A percentile compares a stretch with the other conserved stretches of the same genome.
Evolutionary conservation across 2,329 filamentous ascomycete genomes (phyloP).

Genomic region (Aspergillus tamarii): DNA sequence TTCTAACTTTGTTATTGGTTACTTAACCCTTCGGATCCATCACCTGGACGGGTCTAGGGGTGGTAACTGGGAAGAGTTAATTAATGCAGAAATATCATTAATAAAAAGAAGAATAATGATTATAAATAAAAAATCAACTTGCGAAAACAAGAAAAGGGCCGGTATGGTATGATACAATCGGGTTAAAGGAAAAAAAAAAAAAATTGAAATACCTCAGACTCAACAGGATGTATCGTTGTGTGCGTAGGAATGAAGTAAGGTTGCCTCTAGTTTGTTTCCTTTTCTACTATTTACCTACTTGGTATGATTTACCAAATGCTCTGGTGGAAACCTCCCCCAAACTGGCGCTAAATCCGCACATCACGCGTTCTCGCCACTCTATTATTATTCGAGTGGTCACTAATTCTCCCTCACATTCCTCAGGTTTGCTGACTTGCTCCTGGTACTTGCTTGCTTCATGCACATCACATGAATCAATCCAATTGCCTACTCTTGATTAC

Average conservation of each 20-base stretch:
- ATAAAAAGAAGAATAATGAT: not conserved
- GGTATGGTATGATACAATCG: conserved; percentile 5
- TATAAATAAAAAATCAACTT: not conserved
- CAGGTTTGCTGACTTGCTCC: conserved; percentile 4
- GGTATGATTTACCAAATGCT: not conserved
- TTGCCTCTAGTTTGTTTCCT: not conserved
- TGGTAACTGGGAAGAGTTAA: not conserved
- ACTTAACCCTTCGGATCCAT: conserved; percentile 16
- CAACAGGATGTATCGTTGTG: not conserved
- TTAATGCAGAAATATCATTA: not conserved
- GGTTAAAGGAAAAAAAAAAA: not conserved
- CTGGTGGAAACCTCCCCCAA: not conserved
- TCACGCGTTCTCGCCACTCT: conserved; percentile 16
- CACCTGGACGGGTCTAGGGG: conserved; percentile 28
- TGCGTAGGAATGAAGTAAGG: not conserved
- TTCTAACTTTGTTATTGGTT: conserved; percentile 5
- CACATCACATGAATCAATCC: not conserved
- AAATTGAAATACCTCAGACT: not conserved
- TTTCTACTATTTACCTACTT: not conserved
- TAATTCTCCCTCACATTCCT: conserved; percentile 7
- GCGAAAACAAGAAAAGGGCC: not conserved
- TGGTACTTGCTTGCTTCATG: conserved; percentile 2
- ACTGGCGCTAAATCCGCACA: not conserved
- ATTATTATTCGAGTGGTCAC: conserved; percentile 10
- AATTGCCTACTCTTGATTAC: not conserved